These are phyloP conservation scores for Tetrastigma voinierianum DNA, from an alignment of 164 flowering plant genomes.

Conservation along the genomic window DNA sequence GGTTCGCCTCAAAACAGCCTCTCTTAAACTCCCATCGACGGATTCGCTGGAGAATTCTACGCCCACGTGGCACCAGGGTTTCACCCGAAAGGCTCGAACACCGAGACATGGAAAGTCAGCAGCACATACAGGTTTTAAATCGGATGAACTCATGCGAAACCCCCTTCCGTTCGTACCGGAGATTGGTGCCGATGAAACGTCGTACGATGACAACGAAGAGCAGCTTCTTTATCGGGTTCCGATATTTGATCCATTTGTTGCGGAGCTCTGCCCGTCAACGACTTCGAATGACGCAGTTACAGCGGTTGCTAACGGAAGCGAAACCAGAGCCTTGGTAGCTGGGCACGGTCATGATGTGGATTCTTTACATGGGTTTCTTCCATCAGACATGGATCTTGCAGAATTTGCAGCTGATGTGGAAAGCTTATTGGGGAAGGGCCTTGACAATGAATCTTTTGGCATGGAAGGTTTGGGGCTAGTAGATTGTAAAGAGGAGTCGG, in stretches of 20 bases:
- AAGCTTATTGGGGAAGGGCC: conserved; percentile 62
- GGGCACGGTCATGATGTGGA: conserved; percentile 21
- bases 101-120: conserved; percentile 43
- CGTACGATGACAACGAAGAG: conserved; percentile 58
- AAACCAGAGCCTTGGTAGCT: conserved; percentile 8
- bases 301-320: conserved; percentile 9
- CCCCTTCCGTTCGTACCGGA: conserved; percentile 64
- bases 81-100: conserved; percentile 70
- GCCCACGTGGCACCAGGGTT: conserved; percentile 75
- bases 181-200: conserved; percentile 40
- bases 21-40: conserved; percentile 15
- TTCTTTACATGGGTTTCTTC: conserved; percentile 39
- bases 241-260: conserved; percentile 50
- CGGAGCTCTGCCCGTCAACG: conserved; percentile 39
- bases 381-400: conserved; percentile 73
- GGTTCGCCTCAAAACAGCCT: conserved; percentile 68
- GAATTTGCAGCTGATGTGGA: conserved; percentile 92
- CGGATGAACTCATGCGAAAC: conserved; percentile 15
- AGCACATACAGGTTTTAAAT: conserved; percentile 5
- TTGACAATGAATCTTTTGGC: conserved; percentile 53
- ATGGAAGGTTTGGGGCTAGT: conserved; percentile 71
- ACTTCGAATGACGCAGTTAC: conserved; percentile 16
- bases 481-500: conserved; percentile 30
- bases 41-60: conserved; percentile 4
- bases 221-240: conserved; percentile 85